phyloP scores from a whole-genome alignment of 139 green algal genomes.

The Nannochloris sp. region DNA sequence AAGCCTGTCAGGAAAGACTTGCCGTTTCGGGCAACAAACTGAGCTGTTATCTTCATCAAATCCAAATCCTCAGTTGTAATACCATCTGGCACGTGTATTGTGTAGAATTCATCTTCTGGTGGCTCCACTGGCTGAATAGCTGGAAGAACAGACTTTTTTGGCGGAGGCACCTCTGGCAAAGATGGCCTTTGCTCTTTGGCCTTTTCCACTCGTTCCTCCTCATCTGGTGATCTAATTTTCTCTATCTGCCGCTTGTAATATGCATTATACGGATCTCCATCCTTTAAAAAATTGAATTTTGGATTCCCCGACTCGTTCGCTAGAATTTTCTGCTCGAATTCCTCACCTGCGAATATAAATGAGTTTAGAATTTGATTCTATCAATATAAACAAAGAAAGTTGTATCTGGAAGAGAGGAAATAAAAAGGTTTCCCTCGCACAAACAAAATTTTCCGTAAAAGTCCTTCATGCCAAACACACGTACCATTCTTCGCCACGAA shows the following conservation, averaged over 20 bases:
- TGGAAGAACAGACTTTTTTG: conserved; percentile 19
- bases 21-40: conserved; percentile 93
- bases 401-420: too few species aligned
- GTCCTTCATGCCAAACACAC: not conserved
- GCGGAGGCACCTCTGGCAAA: conserved; percentile 13
- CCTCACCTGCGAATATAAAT: conserved; percentile 44
- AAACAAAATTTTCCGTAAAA: not conserved
- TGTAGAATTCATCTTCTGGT: conserved; percentile 84
- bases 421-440: too few species aligned
- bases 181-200: conserved; percentile 17
- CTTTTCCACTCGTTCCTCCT: conserved; percentile 19
- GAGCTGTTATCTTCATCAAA: conserved; percentile 89
- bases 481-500: conserved; percentile 94
- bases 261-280: conserved; percentile 89
- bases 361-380: not conserved
- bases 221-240: conserved; percentile 10
- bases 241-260: conserved; percentile 85
- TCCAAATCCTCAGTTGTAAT: conserved; percentile 81
- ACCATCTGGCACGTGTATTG: conserved; percentile 79
- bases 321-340: conserved; percentile 92
- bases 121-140: conserved; percentile 58
- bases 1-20: conserved; percentile 74
- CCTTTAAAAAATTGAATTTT: conserved; percentile 95
- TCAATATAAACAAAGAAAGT: not conserved
- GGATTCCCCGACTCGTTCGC: conserved; percentile 83